Evolutionary conservation across 371 early-diverging fungal genomes (phyloP).

Genomic region (Rhizopus sp.): DNA sequence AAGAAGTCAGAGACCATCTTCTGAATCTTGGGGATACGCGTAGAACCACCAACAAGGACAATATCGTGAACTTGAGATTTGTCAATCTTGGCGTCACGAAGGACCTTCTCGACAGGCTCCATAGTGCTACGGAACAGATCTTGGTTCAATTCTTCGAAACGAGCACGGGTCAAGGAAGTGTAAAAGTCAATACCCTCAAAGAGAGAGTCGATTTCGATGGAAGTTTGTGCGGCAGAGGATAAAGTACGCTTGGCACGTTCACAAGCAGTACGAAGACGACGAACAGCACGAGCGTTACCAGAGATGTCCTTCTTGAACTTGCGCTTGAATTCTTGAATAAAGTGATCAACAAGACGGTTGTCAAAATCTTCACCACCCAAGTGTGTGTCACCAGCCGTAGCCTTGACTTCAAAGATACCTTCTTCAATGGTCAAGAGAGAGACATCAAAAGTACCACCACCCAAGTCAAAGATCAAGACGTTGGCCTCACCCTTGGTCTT

Average conservation of each 20-base stretch:
- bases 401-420: constrained; percentile 94
- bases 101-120: constrained; percentile 79
- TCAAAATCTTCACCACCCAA: constrained; percentile 98
- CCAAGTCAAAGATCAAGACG: constrained; percentile 96
- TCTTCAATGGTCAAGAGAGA: constrained; percentile 92
- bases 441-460: constrained; percentile 98
- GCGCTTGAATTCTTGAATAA: constrained; percentile 83
- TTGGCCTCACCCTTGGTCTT: constrained; percentile 70
- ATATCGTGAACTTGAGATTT: constrained; percentile 92
- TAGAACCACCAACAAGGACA: constrained; percentile 98
- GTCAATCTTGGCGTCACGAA: constrained; percentile 90
- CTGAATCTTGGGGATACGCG: constrained; percentile 99
- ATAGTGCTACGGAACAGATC: constrained; percentile 84
- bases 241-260: constrained; percentile 97
- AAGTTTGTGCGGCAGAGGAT: constrained; percentile 78
- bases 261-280: constrained; percentile 89
- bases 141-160: constrained; percentile 90
- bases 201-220: constrained; percentile 87
- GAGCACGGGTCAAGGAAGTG: constrained; percentile 88
- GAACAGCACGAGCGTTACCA: constrained; percentile 82
- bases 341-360: constrained; percentile 77
- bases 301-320: constrained; percentile 73
- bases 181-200: constrained; percentile 84
- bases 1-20: constrained; percentile 95
- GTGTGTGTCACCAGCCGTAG: constrained; percentile 94